Base-by-base conservation (phyloP, 768 basidiomycete genomes). In the Tephrocybe sp. region DNA sequence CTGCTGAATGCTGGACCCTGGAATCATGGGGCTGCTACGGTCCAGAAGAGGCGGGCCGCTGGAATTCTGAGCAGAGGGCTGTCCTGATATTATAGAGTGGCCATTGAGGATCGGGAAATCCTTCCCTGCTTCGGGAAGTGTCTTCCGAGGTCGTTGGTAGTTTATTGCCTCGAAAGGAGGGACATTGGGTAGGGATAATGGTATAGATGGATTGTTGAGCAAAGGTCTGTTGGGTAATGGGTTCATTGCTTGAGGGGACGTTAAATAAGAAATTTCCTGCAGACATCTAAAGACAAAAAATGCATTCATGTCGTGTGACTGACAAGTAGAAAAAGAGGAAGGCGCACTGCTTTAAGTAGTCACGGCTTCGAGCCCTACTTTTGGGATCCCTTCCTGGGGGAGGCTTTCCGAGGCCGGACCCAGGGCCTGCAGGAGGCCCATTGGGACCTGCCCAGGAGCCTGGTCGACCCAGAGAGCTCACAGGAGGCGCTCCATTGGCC, bases 221-320 rank as follows among this genome's bases (percentile, higher is more conserved):
- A 92, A 74, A 2, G 91, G 88, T 59, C 91, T 82, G 52, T 92
- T 89, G 2, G 93, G 93, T 43, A 97, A 76, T 37, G 97, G 97
- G 65, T 99, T 99, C 80, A 98, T 87, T 5, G 97, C 94, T 66
- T 97, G 91, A 1, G 93, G 86, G 0, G 95, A 97, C 1, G 97
- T 99, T 46, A 99, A 75, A 69, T 99, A 99, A 11, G 91, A 91
- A 57, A 99, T 90, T 76, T 99, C 97, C 71, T 98, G 97, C 21
- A 99, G 76, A 69, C 97, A 97, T 69, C 91, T 94, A 43, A 11
- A 25, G 55, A 5, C 47, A 24, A 43, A 30, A 33, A 49, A 54
- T 36, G 36, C 39, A 19, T 9, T 53, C 9, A 67, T 42, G 42
- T 34, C 18, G 34, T 22, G 42, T 44, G 45, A 40, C 45, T 54